A percentile compares a stretch with the other conserved stretches of the same genome.
Conservation (phyloP, 2,329 filamentous ascomycete species). For the Aureobasidium sp. region DNA sequence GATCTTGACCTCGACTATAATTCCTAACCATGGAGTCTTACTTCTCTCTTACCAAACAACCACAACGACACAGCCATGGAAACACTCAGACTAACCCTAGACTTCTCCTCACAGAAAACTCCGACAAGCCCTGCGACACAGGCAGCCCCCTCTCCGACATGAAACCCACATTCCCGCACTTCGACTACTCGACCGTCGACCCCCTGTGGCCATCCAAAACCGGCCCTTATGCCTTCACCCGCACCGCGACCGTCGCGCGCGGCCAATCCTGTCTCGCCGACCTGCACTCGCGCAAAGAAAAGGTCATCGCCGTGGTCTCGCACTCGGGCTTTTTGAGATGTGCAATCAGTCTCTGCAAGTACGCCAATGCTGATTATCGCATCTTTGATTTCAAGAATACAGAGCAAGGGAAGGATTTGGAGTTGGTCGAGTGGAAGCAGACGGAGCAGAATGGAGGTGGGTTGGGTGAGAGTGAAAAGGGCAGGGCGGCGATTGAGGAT, state of each 20-base stretch:
- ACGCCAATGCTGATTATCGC: constrained; percentile 57
- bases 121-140: constrained; percentile 53
- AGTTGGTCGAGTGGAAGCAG: constrained; percentile 43
- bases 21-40: not conserved
- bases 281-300: constrained; percentile 50
- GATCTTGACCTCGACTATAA: too few species aligned
- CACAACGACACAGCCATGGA: not conserved
- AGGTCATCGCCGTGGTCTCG: constrained; percentile 57
- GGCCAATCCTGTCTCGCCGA: constrained; percentile 46
- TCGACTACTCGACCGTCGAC: constrained; percentile 53
- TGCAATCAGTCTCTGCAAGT: constrained; percentile 44
- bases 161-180: constrained; percentile 44
- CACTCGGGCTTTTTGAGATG: constrained; percentile 58
- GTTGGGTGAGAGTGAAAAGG: constrained; percentile 44
- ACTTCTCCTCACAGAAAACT: constrained; percentile 31
- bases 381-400: constrained; percentile 50
- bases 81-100: not conserved
- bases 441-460: constrained; percentile 43
- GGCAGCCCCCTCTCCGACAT: constrained; percentile 46
- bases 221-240: constrained; percentile 47
- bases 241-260: constrained; percentile 47
- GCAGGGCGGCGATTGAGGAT: constrained; percentile 20
- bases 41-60: not conserved
- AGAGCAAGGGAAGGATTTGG: constrained; percentile 27
- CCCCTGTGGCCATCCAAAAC: constrained; percentile 56